These are phyloP conservation scores for Castanea mollissima DNA, from an alignment of 306 rosid genomes.

Conservation along the genomic window DNA sequence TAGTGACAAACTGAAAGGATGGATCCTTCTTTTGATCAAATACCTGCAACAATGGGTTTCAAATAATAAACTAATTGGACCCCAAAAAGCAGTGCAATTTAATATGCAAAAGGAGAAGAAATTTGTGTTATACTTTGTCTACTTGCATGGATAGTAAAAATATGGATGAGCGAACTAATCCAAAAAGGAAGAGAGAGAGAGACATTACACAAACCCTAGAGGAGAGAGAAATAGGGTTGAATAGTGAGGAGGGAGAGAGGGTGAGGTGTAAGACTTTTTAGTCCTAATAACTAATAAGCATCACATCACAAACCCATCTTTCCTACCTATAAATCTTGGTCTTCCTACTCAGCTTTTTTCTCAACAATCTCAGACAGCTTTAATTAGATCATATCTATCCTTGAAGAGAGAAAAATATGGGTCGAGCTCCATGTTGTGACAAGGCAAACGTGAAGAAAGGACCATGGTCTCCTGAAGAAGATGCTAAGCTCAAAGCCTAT, in stretches of 20 bases:
- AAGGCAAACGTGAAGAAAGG: slow-evolving; percentile 97
- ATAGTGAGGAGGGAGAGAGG: slow-evolving; percentile 32
- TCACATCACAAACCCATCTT: slow-evolving; percentile 56
- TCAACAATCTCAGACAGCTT: slow-evolving; percentile 42
- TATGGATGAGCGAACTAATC: slow-evolving; percentile 64
- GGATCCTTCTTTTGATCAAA: slow-evolving; percentile 47
- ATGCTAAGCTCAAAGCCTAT: slow-evolving; percentile 77
- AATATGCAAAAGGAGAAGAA: slow-evolving; percentile 37
- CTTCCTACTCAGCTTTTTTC: slow-evolving; percentile 46
- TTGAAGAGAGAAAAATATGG: slow-evolving; percentile 47
- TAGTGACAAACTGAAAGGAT: slow-evolving; percentile 68
- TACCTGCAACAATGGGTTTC: slow-evolving; percentile 26
- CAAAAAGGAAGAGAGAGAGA: slow-evolving; percentile 53
- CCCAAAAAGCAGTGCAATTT: slow-evolving; percentile 44
- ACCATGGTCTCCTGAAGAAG: slow-evolving; percentile 99
- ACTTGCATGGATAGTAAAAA: slow-evolving; percentile 61
- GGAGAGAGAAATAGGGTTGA: slow-evolving; percentile 30
- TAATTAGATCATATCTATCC: slow-evolving; percentile 10
- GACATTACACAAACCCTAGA: slow-evolving; percentile 52
- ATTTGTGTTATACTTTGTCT: slow-evolving; percentile 54
- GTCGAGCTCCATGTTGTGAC: slow-evolving; percentile 99
- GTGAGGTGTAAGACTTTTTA: slow-evolving; percentile 56
- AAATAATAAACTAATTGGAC: slow-evolving; percentile 37
- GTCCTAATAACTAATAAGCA: slow-evolving; percentile 48
- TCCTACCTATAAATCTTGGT: slow-evolving; percentile 64